Conservation (phyloP, 768 basidiomycete species). For the Rubroboletus satanas region DNA sequence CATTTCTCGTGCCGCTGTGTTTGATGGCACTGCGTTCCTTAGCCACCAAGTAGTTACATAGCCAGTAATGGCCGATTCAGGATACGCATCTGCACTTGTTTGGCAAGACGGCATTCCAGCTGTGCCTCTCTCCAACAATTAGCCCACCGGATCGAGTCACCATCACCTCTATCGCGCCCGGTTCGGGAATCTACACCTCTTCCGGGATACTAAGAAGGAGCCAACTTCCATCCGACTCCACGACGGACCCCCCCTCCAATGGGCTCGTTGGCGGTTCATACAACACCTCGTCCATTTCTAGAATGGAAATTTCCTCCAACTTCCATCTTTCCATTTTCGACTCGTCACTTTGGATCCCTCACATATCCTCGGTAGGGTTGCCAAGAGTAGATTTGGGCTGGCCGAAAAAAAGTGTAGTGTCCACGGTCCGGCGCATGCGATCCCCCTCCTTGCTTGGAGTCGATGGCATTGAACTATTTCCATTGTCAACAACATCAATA, state of each 20-base stretch:
- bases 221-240: constrained; percentile 11
- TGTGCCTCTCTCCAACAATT: constrained; percentile 2
- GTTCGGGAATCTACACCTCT: constrained; percentile 5
- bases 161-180: background rate
- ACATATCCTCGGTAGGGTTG: background rate
- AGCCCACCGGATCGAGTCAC: constrained; percentile 3
- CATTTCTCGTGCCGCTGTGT: background rate
- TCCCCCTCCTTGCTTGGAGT: background rate
- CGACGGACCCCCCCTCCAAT: background rate
- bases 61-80: background rate
- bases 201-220: background rate
- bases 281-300: constrained; percentile 6
- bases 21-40: background rate
- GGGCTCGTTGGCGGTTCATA: background rate
- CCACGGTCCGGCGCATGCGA: background rate
- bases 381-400: constrained; percentile 3
- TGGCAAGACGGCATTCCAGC: background rate
- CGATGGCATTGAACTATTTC: background rate
- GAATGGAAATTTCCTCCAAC: constrained; percentile 13
- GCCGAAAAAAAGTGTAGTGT: constrained; percentile 2
- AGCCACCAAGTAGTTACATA: background rate
- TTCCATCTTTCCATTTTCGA: constrained; percentile 16
- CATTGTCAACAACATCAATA: background rate
- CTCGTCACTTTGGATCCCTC: constrained; percentile 5
- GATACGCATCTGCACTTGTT: background rate